phyloP scores from a whole-genome alignment of 2,329 filamentous ascomycete genomes.

The Colletotrichum tofieldiae region DNA sequence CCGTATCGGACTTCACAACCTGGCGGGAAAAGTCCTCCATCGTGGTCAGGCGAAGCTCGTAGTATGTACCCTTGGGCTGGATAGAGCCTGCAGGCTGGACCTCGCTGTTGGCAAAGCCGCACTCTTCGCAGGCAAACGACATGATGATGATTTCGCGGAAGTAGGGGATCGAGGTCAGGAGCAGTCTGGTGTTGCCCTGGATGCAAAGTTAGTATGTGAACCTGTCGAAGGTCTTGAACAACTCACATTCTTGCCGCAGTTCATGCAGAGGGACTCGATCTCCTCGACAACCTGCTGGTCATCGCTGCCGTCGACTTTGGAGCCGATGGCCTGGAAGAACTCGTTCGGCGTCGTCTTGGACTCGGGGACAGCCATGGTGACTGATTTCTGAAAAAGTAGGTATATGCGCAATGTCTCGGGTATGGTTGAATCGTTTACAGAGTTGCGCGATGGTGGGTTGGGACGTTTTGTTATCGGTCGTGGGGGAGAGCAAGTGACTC shows the following conservation, averaged over 20 bases:
- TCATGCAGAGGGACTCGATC: slow-evolving; percentile 89
- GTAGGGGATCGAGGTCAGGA: slow-evolving; percentile 94
- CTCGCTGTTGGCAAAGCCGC: slow-evolving; percentile 91
- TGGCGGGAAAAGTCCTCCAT: slow-evolving; percentile 85
- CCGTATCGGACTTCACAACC: slow-evolving; percentile 93
- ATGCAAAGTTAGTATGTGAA: slow-evolving; percentile 38
- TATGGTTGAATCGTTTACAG: background rate
- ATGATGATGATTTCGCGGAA: slow-evolving; percentile 98
- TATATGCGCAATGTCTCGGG: slow-evolving; percentile 4
- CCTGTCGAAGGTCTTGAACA: background rate
- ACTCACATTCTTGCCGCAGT: slow-evolving; percentile 83
- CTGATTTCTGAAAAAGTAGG: slow-evolving; percentile 17
- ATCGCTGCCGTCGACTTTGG: slow-evolving; percentile 69
- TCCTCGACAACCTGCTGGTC: slow-evolving; percentile 74
- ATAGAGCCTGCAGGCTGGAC: slow-evolving; percentile 94
- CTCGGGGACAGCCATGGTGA: slow-evolving; percentile 61
- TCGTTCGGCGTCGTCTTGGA: slow-evolving; percentile 61
- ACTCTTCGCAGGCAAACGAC: slow-evolving; percentile 95
- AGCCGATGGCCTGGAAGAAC: slow-evolving; percentile 75
- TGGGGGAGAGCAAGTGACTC: slow-evolving; percentile 26
- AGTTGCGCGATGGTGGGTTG: slow-evolving; percentile 13
- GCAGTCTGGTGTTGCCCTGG: slow-evolving; percentile 86
- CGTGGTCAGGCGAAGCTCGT: slow-evolving; percentile 83
- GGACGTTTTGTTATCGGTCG: slow-evolving; percentile 35
- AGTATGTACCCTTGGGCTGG: slow-evolving; percentile 89